Base-by-base conservation (phyloP, 2,329 filamentous ascomycete genomes). In the Zasmidium angulare region DNA sequence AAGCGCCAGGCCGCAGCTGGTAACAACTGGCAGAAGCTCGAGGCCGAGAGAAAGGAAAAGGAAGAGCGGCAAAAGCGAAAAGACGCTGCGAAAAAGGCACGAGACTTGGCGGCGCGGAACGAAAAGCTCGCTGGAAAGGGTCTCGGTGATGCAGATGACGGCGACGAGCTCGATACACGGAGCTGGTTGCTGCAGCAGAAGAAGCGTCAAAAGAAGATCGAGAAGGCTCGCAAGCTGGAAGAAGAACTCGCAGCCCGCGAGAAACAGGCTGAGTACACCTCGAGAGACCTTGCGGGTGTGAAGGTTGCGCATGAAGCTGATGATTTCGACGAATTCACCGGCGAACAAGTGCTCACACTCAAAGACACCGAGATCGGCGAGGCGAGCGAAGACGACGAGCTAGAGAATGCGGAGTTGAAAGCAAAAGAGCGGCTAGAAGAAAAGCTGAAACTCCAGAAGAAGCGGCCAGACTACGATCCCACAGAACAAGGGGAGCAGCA, bases 141-240 rank as follows among this genome's bases (percentile, higher is more conserved):
- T 0, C 78, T 99, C 2, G 95, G 90, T 50, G 95, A 98, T 36
- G 80, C 79, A 0, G 88, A 87, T 48, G 86, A 84, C 1, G 84
- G 80, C 4, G 86, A 88, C 12, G 69, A 72, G 50, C 67, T 89
- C 23, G 91, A 96, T 73, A 90, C 93, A 14, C 90, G 90, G 73
- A 82, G 89, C 1, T 99, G 95, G 95, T 76, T 99, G 61, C 85
- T 89, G 67, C 88, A 88, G 60, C 89, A 93, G 74, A 98, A 96
- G 82, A 98, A 96, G 80, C 84, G 93, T 53, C 91, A 96, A 75
- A 96, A 92, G 82, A 90, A 93, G 77, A 93, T 98, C 43, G 89
- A 86, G 66, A 84, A 85, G 72, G 86, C 88, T 26, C 84, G 89
- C 66, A 83, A 82, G 71, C 75, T 85, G 55, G 90, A 91, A 61